Percentiles rank a stretch among this genome's conserved stretches.
Evolutionary conservation across 23 red algal species (phyloP).

Genomic region (Gracilaria gracilis): DNA sequence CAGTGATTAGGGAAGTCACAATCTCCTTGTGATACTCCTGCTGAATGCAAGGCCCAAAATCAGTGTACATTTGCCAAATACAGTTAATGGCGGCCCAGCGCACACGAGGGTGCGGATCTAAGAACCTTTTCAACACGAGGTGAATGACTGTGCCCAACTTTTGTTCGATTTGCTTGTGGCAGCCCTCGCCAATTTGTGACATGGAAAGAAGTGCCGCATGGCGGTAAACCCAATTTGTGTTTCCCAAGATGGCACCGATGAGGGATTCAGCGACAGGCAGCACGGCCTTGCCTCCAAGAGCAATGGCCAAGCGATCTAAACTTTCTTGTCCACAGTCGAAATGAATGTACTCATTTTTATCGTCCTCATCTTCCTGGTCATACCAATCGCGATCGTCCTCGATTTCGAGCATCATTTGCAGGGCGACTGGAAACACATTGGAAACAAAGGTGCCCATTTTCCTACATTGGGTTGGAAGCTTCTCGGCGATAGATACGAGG

Average conservation of each 20-base stretch:
- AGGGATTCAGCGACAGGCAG: constrained; percentile 80
- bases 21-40: constrained; percentile 79
- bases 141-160: constrained; percentile 85
- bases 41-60: constrained; percentile 94
- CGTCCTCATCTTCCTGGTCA: constrained; percentile 89
- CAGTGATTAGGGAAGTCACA: constrained; percentile 72
- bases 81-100: constrained; percentile 99
- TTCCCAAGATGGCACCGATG: constrained; percentile 76
- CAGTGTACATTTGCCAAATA: constrained; percentile 99
- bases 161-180: constrained; percentile 90
- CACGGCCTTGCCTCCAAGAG: constrained; percentile 95
- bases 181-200: constrained; percentile 98
- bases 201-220: constrained; percentile 96
- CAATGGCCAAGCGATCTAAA: constrained; percentile 95
- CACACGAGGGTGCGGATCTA: constrained; percentile 94
- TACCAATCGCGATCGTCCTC: constrained; percentile 99
- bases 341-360: constrained; percentile 69
- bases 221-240: constrained; percentile 80
- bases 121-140: constrained; percentile 71
- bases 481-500: constrained; percentile 86
- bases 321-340: constrained; percentile 92
- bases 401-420: constrained; percentile 96
- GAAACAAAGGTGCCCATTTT: constrained; percentile 80
- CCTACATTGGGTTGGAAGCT: constrained; percentile 81
- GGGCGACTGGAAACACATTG: constrained; percentile 76